Evolutionary conservation across 2,329 filamentous ascomycete genomes (phyloP).

Genomic region (Scopulariopsis brevicaulis): DNA sequence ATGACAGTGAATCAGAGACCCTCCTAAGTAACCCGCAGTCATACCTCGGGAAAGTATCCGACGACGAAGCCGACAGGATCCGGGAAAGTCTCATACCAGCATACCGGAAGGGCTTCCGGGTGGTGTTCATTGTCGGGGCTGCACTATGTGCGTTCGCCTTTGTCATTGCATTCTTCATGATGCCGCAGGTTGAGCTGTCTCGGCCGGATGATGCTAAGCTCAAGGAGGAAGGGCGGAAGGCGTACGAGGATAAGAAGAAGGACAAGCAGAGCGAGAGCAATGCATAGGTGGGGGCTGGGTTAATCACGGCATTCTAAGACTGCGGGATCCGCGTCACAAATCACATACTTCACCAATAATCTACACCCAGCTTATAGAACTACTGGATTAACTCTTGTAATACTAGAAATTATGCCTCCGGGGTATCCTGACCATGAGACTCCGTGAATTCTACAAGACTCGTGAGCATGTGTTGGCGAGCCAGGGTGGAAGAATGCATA

Average conservation of each 20-base stretch:
- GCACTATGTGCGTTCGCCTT: slow-evolving; percentile 22
- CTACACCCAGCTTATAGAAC: no score
- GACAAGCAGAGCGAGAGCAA: not conserved
- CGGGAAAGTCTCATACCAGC: slow-evolving; percentile 20
- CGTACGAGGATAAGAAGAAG: slow-evolving; percentile 3
- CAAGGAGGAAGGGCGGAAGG: slow-evolving; percentile 20
- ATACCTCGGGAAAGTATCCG: slow-evolving; percentile 16
- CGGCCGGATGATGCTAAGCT: slow-evolving; percentile 23
- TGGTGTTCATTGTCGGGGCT: slow-evolving; percentile 25
- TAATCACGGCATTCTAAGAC: no score
- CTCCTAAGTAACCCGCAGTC: slow-evolving; percentile 20
- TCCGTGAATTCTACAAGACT: no score
- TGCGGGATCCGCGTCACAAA: no score
- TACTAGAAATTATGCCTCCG: no score
- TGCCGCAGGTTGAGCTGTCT: slow-evolving; percentile 25
- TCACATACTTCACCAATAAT: no score
- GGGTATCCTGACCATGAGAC: no score
- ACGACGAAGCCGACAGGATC: slow-evolving; percentile 16
- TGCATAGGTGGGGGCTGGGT: no score
- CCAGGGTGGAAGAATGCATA: no score
- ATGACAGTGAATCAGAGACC: slow-evolving; percentile 10
- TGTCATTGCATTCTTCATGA: slow-evolving; percentile 22
- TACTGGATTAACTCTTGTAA: no score
- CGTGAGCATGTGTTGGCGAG: no score
- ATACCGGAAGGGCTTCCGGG: slow-evolving; percentile 21